Evolutionary conservation across 2,329 filamentous ascomycete genomes (phyloP), one percentile per base, ranked within the genome.

Genomic region (Trichoderma sp.): DNA sequence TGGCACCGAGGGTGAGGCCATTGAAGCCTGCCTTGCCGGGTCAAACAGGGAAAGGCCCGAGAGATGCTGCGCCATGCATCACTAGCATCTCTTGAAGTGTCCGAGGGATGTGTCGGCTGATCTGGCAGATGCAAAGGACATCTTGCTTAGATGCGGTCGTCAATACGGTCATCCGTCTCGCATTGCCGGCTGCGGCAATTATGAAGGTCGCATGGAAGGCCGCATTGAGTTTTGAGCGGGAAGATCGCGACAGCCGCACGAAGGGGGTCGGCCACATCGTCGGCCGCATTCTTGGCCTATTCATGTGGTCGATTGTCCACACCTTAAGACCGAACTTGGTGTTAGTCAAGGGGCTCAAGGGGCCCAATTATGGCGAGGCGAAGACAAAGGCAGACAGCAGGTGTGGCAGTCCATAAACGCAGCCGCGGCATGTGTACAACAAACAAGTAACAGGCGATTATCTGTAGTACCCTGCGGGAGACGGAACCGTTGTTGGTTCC

Each of bases 141-240:
- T 63, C n/a, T 65, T 64, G 38, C 41, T 73, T 45, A 50, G 59
- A 65, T 35, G 35, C 45, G 53, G 53, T 21, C 50, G 14, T 38
- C 27, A 60, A 38, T 60, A 24, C 45, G 68, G 50, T 33, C 62
- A 56, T n/a, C 53, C 38, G 53, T 56, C 33, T 59, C 45, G 50
- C 41, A 76, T 59, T 76, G 69, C 75, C 75, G 62, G 50, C 27
- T 56, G 45, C 75, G 75, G 71, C 74, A 72, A 72, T 45, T 66
- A 35, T 41, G 33, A 60, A 24, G 76, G 76, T 41, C 76, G 76
- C 76, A 77, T 66, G 41, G 29, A 62, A 33, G 76, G 76, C 75
- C 76, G 76, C 76, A 76, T 77, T 72, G 75, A 67, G 29, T 56
- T 50, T 75, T 74, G 53, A 67, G 53, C 75, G 75, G 76, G 75